Percentiles rank a stretch among this genome's conserved stretches.
Conservation (phyloP, 108 stramenopile species). For the Fragilariopsis cylindrus region DNA sequence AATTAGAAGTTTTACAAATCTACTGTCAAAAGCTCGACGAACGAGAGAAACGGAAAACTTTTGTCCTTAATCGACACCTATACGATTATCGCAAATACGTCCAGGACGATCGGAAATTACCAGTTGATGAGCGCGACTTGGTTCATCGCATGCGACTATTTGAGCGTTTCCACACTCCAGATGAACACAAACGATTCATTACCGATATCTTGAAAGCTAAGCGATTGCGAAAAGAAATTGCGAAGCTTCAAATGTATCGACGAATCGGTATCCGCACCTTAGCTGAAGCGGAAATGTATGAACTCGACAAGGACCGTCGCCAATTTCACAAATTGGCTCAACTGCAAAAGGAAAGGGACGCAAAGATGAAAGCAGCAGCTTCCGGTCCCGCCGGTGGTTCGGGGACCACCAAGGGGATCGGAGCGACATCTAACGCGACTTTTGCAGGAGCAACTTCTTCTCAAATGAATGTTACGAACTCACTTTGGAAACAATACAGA, state of each 20-base stretch:
- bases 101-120: conserved; percentile 53
- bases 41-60: conserved; percentile 83
- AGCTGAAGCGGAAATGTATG: conserved; percentile 86
- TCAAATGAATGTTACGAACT: conserved; percentile 18
- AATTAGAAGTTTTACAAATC: conserved; percentile 83
- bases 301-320: conserved; percentile 76
- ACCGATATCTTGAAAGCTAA: conserved; percentile 81
- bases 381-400: background rate
- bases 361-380: conserved; percentile 22
- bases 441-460: background rate
- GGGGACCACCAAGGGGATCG: background rate
- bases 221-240: conserved; percentile 89
- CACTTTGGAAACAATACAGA: conserved; percentile 48
- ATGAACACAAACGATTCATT: conserved; percentile 88
- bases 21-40: conserved; percentile 91
- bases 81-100: conserved; percentile 83
- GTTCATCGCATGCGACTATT: conserved; percentile 88
- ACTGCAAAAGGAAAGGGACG: conserved; percentile 59
- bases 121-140: conserved; percentile 90
- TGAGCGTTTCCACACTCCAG: conserved; percentile 86
- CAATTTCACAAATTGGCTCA: conserved; percentile 71
- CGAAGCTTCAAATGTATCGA: conserved; percentile 91
- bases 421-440: background rate
- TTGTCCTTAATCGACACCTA: conserved; percentile 73
- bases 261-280: conserved; percentile 79